These are phyloP conservation scores for Astrothelium macrocarpum DNA, from an alignment of 495 filamentous ascomycete genomes.

Conservation along the genomic window DNA sequence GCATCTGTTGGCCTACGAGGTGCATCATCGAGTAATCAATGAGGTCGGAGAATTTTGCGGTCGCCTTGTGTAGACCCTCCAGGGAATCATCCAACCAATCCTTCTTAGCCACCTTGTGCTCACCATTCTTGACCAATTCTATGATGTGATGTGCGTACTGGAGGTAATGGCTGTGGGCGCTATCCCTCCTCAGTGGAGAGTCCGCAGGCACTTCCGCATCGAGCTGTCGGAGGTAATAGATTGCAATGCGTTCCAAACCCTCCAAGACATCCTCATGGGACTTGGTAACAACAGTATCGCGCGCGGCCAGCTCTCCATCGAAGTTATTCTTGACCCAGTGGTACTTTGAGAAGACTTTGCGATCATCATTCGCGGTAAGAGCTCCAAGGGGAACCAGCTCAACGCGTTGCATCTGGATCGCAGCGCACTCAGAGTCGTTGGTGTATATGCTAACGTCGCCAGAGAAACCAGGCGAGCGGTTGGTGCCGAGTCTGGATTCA, in stretches of 20 bases:
- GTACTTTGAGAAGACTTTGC: neutral
- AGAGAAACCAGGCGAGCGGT: neutral
- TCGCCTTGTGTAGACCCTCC: neutral
- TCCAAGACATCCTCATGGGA: conserved; percentile 5
- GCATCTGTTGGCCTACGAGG: neutral
- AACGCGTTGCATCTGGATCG: neutral
- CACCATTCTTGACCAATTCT: neutral
- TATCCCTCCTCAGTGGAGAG: conserved; percentile 1
- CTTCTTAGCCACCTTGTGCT: neutral
- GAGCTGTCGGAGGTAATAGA: conserved; percentile 22
- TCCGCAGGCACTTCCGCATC: conserved; percentile 12
- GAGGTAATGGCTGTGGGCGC: conserved; percentile 8
- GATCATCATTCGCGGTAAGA: neutral
- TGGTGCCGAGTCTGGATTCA: neutral
- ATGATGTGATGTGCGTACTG: conserved; percentile 15
- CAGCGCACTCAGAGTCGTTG: neutral
- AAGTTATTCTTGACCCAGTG: neutral
- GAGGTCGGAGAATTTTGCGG: neutral
- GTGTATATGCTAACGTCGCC: neutral
- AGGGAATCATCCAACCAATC: neutral
- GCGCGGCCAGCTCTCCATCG: neutral
- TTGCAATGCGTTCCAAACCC: conserved; percentile 23
- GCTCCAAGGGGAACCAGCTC: neutral
- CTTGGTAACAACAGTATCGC: neutral
- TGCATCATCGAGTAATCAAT: neutral